A percentile compares a stretch with the other conserved stretches of the same genome.
These are phyloP conservation scores for Mucor racemosus DNA, from an alignment of 371 early-diverging fungal genomes.

Conservation along the genomic window DNA sequence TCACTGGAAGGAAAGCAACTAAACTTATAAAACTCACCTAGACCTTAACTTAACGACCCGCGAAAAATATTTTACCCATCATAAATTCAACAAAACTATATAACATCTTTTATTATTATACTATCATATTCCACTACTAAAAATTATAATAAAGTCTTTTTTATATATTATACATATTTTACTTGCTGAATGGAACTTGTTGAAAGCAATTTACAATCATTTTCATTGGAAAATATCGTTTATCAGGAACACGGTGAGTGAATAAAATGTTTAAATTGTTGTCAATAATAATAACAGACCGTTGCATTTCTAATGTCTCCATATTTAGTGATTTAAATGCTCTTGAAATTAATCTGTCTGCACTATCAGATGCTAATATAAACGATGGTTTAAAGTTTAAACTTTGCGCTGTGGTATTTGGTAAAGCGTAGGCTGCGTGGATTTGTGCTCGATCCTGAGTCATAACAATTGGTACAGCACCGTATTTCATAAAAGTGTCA, in stretches of 20 bases:
- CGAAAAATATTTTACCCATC: neutral
- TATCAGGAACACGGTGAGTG: neutral
- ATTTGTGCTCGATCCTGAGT: conserved; percentile 24
- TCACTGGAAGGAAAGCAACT: conserved; percentile 8
- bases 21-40: neutral
- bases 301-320: neutral
- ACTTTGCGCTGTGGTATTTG: conserved; percentile 7
- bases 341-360: conserved; percentile 14
- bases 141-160: neutral
- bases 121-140: neutral
- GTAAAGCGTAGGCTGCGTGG: conserved; percentile 21
- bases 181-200: neutral
- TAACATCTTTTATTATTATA: neutral
- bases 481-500: conserved; percentile 5
- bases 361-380: conserved; percentile 23
- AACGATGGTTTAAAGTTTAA: conserved; percentile 23
- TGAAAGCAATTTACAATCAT: conserved; percentile 11
- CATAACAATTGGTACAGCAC: conserved; percentile 21
- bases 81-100: neutral
- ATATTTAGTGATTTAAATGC: conserved; percentile 16
- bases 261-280: conserved; percentile 7
- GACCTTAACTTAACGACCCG: too few species aligned
- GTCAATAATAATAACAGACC: conserved; percentile 22
- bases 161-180: neutral
- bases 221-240: conserved; percentile 18